Evolutionary conservation across 495 filamentous ascomycete species (phyloP).

Genomic region (Letharia lupina): DNA sequence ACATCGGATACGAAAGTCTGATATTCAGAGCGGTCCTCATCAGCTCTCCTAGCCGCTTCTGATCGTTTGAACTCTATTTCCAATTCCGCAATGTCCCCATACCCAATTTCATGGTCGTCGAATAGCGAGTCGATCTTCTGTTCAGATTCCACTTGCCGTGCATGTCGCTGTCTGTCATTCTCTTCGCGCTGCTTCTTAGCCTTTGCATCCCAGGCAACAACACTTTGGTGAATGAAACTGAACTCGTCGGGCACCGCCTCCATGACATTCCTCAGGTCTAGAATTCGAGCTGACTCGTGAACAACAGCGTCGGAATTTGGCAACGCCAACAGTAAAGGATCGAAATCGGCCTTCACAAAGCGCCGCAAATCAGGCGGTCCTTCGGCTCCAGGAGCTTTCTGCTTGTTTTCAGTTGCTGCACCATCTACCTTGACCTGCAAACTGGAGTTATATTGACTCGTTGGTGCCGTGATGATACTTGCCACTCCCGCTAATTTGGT

Average conservation of each 20-base stretch:
- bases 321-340: slow-evolving; percentile 21
- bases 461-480: slow-evolving; percentile 11
- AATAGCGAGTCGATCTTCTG: slow-evolving; percentile 47
- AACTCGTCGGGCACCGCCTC: slow-evolving; percentile 39
- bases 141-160: slow-evolving; percentile 49
- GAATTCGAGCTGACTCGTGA: slow-evolving; percentile 18
- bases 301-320: slow-evolving; percentile 15
- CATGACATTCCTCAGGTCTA: slow-evolving; percentile 18
- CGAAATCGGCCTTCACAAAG: slow-evolving; percentile 26
- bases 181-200: slow-evolving; percentile 36
- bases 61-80: slow-evolving; percentile 52
- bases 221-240: slow-evolving; percentile 39
- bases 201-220: slow-evolving; percentile 40
- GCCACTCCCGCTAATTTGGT: not conserved
- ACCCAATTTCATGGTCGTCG: slow-evolving; percentile 52
- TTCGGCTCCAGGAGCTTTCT: slow-evolving; percentile 5
- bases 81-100: slow-evolving; percentile 52
- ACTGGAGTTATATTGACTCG: slow-evolving; percentile 13
- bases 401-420: slow-evolving; percentile 5
- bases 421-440: not conserved
- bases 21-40: slow-evolving; percentile 49
- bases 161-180: slow-evolving; percentile 41
- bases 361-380: slow-evolving; percentile 21
- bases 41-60: slow-evolving; percentile 45
- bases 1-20: slow-evolving; percentile 44